Evolutionary conservation across 768 basidiomycete species (phyloP).

Genomic region (Trametopsis cervina): DNA sequence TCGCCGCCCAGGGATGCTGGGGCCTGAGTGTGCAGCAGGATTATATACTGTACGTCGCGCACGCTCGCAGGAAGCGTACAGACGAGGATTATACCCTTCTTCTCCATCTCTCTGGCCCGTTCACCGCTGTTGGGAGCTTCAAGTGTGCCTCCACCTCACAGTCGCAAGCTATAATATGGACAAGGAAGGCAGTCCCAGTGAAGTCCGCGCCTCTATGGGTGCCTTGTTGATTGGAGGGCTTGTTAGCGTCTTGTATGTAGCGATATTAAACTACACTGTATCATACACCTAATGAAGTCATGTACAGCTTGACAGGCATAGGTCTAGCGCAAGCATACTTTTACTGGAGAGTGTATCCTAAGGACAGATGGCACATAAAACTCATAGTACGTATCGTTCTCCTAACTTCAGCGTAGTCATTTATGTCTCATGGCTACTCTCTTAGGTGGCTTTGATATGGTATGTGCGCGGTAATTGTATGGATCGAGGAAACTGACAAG

Average conservation of each 20-base stretch:
- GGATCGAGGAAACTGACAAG: background rate
- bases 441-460: constrained; percentile 5
- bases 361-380: constrained; percentile 15
- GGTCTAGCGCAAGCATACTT: constrained; percentile 20
- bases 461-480: background rate
- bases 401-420: background rate
- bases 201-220: constrained; percentile 7
- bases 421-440: background rate
- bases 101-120: no score
- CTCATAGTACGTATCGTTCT: constrained; percentile 10
- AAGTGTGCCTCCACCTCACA: no score
- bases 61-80: no score
- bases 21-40: no score
- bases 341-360: constrained; percentile 17
- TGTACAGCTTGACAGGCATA: constrained; percentile 19
- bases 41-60: no score
- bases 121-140: no score
- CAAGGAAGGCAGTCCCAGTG: no score
- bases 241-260: constrained; percentile 22
- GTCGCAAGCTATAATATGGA: no score
- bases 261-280: background rate
- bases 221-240: constrained; percentile 6
- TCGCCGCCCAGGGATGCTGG: no score
- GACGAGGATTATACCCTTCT: no score
- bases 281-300: background rate